Percentiles rank a stretch among this genome's conserved stretches.
phyloP scores from a whole-genome alignment of 2,329 filamentous ascomycete species.

The Niveomyces coronatus region DNA sequence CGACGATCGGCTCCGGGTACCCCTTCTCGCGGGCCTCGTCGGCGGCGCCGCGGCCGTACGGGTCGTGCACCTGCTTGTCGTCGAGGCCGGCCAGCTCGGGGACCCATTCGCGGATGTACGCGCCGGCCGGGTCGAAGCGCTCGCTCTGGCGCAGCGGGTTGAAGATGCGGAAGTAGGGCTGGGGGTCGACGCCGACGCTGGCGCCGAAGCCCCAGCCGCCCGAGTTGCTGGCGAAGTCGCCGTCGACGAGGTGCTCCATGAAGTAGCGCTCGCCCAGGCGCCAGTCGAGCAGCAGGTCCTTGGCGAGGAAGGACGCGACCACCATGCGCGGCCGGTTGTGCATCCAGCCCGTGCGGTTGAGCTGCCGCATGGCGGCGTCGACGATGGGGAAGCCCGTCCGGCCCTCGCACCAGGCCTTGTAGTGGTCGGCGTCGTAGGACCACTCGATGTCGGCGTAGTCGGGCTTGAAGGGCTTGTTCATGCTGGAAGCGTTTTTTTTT shows the following conservation, averaged over 20 bases:
- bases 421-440: conserved; percentile 63
- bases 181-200: conserved; percentile 67
- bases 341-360: conserved; percentile 61
- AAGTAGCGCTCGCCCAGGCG: conserved; percentile 72
- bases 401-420: conserved; percentile 64
- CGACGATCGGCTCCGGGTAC: conserved; percentile 66
- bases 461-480: conserved; percentile 61
- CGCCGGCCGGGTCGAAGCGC: conserved; percentile 70
- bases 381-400: conserved; percentile 74
- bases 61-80: conserved; percentile 69
- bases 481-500: conserved; percentile 24
- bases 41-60: conserved; percentile 56
- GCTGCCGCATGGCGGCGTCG: conserved; percentile 77
- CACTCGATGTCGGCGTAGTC: conserved; percentile 75
- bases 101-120: conserved; percentile 76
- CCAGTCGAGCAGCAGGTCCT: conserved; percentile 77
- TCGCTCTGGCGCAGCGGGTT: conserved; percentile 78
- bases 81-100: conserved; percentile 57
- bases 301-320: conserved; percentile 68
- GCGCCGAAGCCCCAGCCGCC: conserved; percentile 49
- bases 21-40: conserved; percentile 51
- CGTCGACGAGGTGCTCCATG: conserved; percentile 71
- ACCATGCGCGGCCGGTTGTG: conserved; percentile 83
- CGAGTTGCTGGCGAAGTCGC: conserved; percentile 72
- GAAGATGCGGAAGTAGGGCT: conserved; percentile 87